Evolutionary conservation across 1,139 yeast species (phyloP), one percentile per base, ranked within the genome.

Genomic region (Lodderomyces metapsilosis): DNA sequence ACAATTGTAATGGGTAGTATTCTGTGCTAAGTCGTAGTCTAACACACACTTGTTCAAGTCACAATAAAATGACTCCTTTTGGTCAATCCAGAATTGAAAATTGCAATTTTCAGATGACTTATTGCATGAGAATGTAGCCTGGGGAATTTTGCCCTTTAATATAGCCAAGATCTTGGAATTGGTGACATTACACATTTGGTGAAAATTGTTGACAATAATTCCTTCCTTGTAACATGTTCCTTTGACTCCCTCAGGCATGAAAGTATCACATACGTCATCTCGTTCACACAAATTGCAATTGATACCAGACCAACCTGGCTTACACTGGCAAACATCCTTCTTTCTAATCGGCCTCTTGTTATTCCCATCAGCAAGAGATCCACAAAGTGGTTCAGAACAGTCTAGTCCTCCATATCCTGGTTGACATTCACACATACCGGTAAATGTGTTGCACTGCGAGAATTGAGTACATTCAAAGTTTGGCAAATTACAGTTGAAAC

Each of bases 201-300:
- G 88, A 56, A 86, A 79, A 52, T 80, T 74, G 48, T 88, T 83
- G 20, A 91, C 94, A 41, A 89, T 67, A 51, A 88, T 78, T 16
- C 98, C 98, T n/a, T 87, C 79, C 48, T 81, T 76, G 61, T 89
- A 91, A 60, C 98, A 92, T 0, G 95, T 88, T 8, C 98, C 98
- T 47, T 77, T 69, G 43, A 89, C 64, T 1, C 88, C 95, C 43
- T 83, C 91, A 1, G 98, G 98, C 82, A 92, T 80, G 52, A 92
- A 85, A 1, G 85, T 67, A 58, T 88, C 88, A 66, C 98, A 92
- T 2, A 84, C 85, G 4, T 68, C 62, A 58, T 92, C 95, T 3
- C 60, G 58, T 17, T 75, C 69, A 63, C 98, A 92, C 50, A 85
- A 54, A 57, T 92, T 92, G 71, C 98, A 92, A 58, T 92, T 92